Base-by-base conservation (phyloP, 768 basidiomycete genomes). In the Suillus discolor region DNA sequence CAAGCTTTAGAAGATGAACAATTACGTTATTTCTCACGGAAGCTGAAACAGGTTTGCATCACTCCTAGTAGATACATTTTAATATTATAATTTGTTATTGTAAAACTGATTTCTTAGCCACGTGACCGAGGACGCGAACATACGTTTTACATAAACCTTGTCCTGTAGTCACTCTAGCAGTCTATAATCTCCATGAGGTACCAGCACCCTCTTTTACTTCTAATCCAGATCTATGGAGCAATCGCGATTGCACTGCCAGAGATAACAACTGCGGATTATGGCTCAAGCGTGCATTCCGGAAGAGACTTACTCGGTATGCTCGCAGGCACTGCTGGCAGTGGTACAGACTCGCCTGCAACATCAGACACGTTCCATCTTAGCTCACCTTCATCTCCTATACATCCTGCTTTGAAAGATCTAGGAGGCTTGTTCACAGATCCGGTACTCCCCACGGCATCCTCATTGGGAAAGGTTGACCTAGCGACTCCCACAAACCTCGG, bases 251-350 rank as follows among this genome's bases (percentile, higher is more conserved):
- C 42, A 45, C 42, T 66, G 62, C 55, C 61, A 16, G 61, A 39
- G 18, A 47, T 53, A 23, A 16, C 53, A 20, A 25, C 38, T 25
- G 63, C 23, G 23, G 11, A 39, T 54, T 38, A 47, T 44, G 45
- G 28, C 49, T 18, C 61, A 18, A 60, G 51, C 59, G 20, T 45
- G 36, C 25, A 53, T 28, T 20, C 34, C 54, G 41, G 28, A 44
- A 64, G 67, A 20, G 67, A 67, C 62, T 18, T 76, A 23, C 28
- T 77, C 20, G 39, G 67, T 63, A 45, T 76, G 0, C 65, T 76
- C 53, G 64, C 23, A 49, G 62, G 28, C 25, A 25, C 28, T 31
- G 63, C 38, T 34, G 47, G 38, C 38, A 31, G 28, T 38, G 47
- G 28, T 34, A 34, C 49, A 42, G 41, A 47, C 62, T 41, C 62